Base-by-base conservation (phyloP, 768 basidiomycete genomes). In the Boletus reticulatus region DNA sequence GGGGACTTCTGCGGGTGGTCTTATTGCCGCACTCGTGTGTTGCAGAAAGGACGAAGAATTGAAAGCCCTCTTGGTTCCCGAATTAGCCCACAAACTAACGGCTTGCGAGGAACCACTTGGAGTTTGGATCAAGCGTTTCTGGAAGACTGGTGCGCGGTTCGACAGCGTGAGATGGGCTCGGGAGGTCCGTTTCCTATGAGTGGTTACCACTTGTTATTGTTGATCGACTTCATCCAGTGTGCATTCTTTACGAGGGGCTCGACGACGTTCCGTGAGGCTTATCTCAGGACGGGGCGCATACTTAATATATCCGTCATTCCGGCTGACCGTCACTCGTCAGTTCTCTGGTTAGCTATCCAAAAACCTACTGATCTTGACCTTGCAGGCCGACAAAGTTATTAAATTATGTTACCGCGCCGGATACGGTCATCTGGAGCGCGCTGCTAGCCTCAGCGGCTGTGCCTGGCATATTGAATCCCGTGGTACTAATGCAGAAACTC, bases 371-470 rank as follows among this genome's bases (percentile, higher is more conserved):
- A 58, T 50, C 17, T 29, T 19, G 19, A 45, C 13, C 16, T 6
- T 39, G 56, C 57, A 94, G 92, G 13, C 97, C 97, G 2, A 98
- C 97, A 3, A 98, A 98, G 72, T 75, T 99, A 3, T 77, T 99
- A 12, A 99, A 98, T 69, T 94, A 97, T 66, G 82, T 98, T 58
- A 95, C 94, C 19, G 90, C 94, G n/a, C 97, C 97, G 0, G 91
- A 98, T 68, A 89, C 88, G 4, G 76, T 91, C 19, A 89, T 91
- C 52, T 92, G 88, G 89, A 86, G 82, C 43, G 87, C 88, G 3
- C 63, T 91, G 37, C 73, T 96, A 41, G 93, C 94, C 7, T 94
- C 92, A 6, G 94, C 95, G 4, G 95, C 96, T 22, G 95, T 97
- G 3, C 96, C 95, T 0, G 94, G 96, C 0, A 96, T 98, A 61